phyloP scores from a whole-genome alignment of 805 yeast genomes.

The Candida ortonii region DNA sequence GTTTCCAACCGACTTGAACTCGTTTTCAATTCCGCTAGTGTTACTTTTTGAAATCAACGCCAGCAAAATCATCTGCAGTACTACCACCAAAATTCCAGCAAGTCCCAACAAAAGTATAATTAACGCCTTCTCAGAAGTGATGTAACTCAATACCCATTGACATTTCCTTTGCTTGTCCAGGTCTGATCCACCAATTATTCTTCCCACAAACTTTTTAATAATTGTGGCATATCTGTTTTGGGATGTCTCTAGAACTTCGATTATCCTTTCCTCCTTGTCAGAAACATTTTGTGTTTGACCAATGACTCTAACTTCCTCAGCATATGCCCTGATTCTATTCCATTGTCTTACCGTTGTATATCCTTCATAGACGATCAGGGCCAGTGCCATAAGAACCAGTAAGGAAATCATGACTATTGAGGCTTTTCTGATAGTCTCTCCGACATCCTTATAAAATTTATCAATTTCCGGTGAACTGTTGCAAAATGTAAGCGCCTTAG shows the following conservation, averaged over 20 bases:
- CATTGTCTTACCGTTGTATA: slow-evolving; percentile 48
- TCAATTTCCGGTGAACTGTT: slow-evolving; percentile 39
- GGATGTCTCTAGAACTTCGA: slow-evolving; percentile 27
- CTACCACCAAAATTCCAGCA: slow-evolving; percentile 52
- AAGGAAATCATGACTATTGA: slow-evolving; percentile 39
- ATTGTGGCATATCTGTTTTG: slow-evolving; percentile 23
- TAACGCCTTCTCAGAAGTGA: slow-evolving; percentile 51
- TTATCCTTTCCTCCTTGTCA: slow-evolving; percentile 12
- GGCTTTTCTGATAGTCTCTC: slow-evolving; percentile 32
- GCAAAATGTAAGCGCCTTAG: slow-evolving; percentile 37
- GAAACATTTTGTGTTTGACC: slow-evolving; percentile 4
- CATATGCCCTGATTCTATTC: slow-evolving; percentile 41
- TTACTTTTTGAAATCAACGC: slow-evolving; percentile 12
- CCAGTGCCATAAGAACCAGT: slow-evolving; percentile 40
- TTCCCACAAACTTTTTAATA: slow-evolving; percentile 20
- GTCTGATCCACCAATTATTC: slow-evolving; percentile 13
- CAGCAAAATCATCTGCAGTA: slow-evolving; percentile 53
- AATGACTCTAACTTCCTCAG: slow-evolving; percentile 19
- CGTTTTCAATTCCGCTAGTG: slow-evolving; percentile 10
- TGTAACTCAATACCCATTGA: slow-evolving; percentile 48
- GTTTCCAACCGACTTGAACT: slow-evolving; percentile 11
- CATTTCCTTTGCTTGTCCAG: slow-evolving; percentile 18
- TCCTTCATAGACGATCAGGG: slow-evolving; percentile 41
- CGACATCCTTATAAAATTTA: slow-evolving; percentile 34
- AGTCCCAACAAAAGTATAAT: slow-evolving; percentile 51